Evolutionary conservation across 495 filamentous ascomycete species (phyloP), one percentile per base, ranked within the genome.

Genomic region (Penicillium riverlandense): DNA sequence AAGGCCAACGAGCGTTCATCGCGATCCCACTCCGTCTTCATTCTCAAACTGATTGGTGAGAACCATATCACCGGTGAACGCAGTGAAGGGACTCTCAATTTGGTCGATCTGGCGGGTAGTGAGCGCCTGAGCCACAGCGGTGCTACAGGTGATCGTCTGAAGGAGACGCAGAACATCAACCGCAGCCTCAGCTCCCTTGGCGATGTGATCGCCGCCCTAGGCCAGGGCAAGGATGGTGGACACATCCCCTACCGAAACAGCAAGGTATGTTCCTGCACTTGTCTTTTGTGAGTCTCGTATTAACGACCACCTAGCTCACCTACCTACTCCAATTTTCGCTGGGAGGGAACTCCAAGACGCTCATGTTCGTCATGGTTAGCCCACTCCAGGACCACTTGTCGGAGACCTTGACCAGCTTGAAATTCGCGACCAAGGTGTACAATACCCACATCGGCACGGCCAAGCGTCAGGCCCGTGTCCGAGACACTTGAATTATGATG

Each of bases 281-380:
- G 22, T 32, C 11, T 11, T 16, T 42, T 40, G 9, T 8, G 40
- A 28, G 15, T 40, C 14, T 8, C 4, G 22, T 22, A 9, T 12
- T 41, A 12, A 16, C 52, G 39, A 50, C 37, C 34, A 10, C 45
- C 15, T 45, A 90, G 86, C 77, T 98, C 42, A 98, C 92, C 8
- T 96, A 97, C 48, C 78, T 99, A 27, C 78, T 99, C 15, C 87
- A 96, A 79, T 95, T 90, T 48, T 95, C 89, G 2, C 77, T 99
- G 0, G 90, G 92, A 11, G 94, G 94, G 30, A 96, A 96, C 58
- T 88, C 85, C 44, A 94, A 96, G 68, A 97, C 94, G 4, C 85
- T 99, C 48, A 99, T 97, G 92, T 95, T 99, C 54, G 88, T 97
- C 63, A 97, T 96, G 88, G 84, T 94, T 49, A 90, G 85, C 59